Evolutionary conservation across 2,329 filamentous ascomycete genomes (phyloP), one percentile per base, ranked within the genome.

Genomic region (Atkinsonella texensis): DNA sequence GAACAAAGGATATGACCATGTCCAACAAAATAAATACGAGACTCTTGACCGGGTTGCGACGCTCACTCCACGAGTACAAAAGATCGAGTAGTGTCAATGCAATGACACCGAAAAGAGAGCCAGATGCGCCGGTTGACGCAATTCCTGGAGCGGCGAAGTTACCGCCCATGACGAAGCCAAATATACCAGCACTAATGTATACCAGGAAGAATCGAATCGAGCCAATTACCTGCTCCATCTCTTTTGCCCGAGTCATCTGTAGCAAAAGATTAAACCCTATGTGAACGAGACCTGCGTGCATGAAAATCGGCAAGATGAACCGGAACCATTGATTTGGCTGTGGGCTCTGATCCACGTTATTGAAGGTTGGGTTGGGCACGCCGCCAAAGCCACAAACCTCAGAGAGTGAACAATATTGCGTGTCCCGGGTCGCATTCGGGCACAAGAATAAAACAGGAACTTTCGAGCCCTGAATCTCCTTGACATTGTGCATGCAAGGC

Each of bases 201-300:
- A 97, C 89, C 47, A 98, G 68, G 45, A 86, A 81, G 69, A 94
- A 97, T 40, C 93, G 85, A 58, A 96, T 76, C 39, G 86, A 83
- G 3, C 93, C 93, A 60, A 98, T 95, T 49, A 85, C 80, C 58
- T 83, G 80, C 66, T 98, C 93, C 81, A 98, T 95, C 61, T 98
- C 93, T 41, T 85, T 83, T 32, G 86, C 93, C 51, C 97, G 79
- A 0, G 88, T 94, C 62, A 96, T 70, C 66, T 98, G 93, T 20
- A 96, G 77, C 8, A 97, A 76, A 69, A 98, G 76, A 68, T 98
- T 98, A 76, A 97, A 96, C 15, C 82, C 87, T 53, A 98, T 96
- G 64, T 98, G 93, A 56, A 98, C 84, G 52, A 98, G 70, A 13
- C 93, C 93, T 1, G 89, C 89, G 62, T 98, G 93, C 61, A 98